Evolutionary conservation across 2,329 filamentous ascomycete genomes (phyloP), one percentile per base, ranked within the genome.

Genomic region (Curvularia eragrostidis): DNA sequence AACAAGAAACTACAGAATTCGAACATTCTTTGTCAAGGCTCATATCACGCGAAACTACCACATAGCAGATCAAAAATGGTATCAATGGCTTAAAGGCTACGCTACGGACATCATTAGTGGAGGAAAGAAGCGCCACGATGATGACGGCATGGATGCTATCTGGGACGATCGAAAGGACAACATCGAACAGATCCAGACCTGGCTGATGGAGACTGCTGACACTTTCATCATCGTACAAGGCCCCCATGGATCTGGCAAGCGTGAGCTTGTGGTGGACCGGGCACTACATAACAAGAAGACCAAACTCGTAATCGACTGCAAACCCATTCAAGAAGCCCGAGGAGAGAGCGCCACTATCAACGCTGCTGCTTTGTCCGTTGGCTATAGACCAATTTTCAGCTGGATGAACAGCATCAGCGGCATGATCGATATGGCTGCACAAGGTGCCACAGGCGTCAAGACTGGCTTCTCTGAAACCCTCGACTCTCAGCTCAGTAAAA

Each of bases 371-470:
- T 80, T 82, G 1, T 87, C 93, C 63, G 93, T 98, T 48, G 94
- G 95, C 8, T 98, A 97, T 73, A 84, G 91, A 8, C 95, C 95
- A 0, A 87, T 99, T 0, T 99, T 99, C 75, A 96, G 91, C 0
- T 98, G 93, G 91, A 90, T 96, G 79, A 97, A 98, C 77, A 97
- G 88, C 70, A 87, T 98, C 64, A 96, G 91, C 77, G 96, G 93
- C 74, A 86, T 97, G 78, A 83, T 97, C 63, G 95, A 98, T 68
- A 85, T 98, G 36, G 95, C 94, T 21, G 91, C 95, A 1, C 94
- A 97, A 75, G 91, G 93, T 67, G 95, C 95, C 12, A 96, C 94
- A 19, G 94, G 94, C 12, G 91, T 96, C 56, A 97, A 98, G 78
- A 91, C 93, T 5, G 93, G 93, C 7, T 97, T 98, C 73, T 96